These are phyloP conservation scores for Brettanomyces sp. DNA, from an alignment of 805 yeast species.

Conservation along the genomic window DNA sequence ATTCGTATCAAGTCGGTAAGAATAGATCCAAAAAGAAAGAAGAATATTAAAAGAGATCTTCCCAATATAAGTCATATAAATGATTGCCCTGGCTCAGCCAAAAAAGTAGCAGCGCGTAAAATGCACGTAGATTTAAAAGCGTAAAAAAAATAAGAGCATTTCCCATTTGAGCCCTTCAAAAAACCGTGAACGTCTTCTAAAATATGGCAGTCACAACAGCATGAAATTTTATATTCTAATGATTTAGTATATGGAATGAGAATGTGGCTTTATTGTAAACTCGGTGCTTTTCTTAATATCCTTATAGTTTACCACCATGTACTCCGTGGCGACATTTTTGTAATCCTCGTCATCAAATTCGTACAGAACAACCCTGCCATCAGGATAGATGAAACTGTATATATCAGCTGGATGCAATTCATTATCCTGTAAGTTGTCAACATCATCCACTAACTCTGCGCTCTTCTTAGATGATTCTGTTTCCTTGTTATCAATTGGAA, in stretches of 20 bases:
- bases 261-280: conserved; percentile 8
- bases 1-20: too few relatives aligned
- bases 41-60: too few relatives aligned
- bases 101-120: too few relatives aligned
- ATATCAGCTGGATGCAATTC: neutral
- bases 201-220: neutral
- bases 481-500: neutral
- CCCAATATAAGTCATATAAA: too few relatives aligned
- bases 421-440: neutral
- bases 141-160: too few relatives aligned
- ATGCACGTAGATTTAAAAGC: too few relatives aligned
- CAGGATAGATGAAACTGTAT: conserved; percentile 9
- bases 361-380: conserved; percentile 9
- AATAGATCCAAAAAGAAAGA: too few relatives aligned
- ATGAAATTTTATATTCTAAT: too few relatives aligned
- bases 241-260: conserved; percentile 6
- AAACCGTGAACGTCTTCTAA: too few relatives aligned
- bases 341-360: conserved; percentile 9
- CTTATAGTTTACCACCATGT: conserved; percentile 15
- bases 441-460: neutral
- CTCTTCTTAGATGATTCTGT: neutral
- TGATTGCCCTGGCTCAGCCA: too few relatives aligned
- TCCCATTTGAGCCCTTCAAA: too few relatives aligned
- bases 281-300: conserved; percentile 9
- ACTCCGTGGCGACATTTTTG: conserved; percentile 5